A percentile compares a stretch with the other conserved stretches of the same genome.
These are phyloP conservation scores for Sequoia sempervirens DNA, from an alignment of 75 land plant genomes.

Conservation along the genomic window DNA sequence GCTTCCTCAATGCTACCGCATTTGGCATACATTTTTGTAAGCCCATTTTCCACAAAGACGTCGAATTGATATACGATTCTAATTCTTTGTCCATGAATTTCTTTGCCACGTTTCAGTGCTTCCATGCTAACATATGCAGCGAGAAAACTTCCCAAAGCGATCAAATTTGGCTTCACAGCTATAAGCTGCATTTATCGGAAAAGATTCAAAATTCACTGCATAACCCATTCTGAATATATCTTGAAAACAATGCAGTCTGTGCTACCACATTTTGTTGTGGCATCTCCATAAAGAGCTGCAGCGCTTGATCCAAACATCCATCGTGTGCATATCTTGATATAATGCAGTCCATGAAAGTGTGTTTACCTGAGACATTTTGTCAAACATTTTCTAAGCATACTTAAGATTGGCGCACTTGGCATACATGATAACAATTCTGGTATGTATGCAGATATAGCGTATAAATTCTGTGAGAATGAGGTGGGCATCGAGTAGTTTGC, in stretches of 20 bases:
- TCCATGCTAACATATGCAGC: constrained; percentile 20
- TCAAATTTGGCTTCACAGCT: constrained; percentile 21
- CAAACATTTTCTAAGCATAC: constrained; percentile 17
- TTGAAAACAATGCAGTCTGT: constrained; percentile 23
- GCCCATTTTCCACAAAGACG: not conserved
- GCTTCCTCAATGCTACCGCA: not conserved
- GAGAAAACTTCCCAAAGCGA: constrained; percentile 23
- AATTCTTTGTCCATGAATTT: constrained; percentile 29
- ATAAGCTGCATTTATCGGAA: constrained; percentile 25
- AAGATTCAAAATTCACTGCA: constrained; percentile 12
- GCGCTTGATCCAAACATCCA: constrained; percentile 20
- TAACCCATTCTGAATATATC: constrained; percentile 23
- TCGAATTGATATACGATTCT: constrained; percentile 22
- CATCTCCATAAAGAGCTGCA: constrained; percentile 22
- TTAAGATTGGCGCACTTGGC: constrained; percentile 2
- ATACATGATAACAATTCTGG: constrained; percentile 9
- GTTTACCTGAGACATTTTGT: constrained; percentile 12
- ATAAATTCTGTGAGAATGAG: constrained; percentile 11
- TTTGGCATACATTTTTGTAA: constrained; percentile 36
- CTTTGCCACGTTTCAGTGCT: constrained; percentile 32
- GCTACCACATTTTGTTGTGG: constrained; percentile 22
- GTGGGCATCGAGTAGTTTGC: constrained; percentile 13
- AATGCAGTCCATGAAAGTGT: constrained; percentile 28
- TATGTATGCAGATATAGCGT: not conserved
- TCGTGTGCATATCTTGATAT: constrained; percentile 31